Percentiles rank a stretch among this genome's conserved stretches.
These are phyloP conservation scores for Tetrahymena borealis DNA, from an alignment of 73 alveolate species.

Conservation along the genomic window DNA sequence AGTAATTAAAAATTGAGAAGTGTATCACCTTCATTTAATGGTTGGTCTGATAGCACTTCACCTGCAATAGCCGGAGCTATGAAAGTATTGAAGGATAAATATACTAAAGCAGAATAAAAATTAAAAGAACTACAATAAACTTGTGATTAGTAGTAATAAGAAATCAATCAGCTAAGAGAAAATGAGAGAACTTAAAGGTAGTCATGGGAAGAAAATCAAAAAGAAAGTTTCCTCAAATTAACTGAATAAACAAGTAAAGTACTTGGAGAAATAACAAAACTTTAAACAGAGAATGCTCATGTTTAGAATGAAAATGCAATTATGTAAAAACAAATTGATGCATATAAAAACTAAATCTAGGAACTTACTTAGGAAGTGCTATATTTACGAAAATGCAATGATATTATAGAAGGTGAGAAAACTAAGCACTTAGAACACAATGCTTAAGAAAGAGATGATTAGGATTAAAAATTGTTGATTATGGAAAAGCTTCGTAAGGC, in stretches of 20 bases:
- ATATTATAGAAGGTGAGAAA: neutral
- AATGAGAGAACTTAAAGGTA: neutral
- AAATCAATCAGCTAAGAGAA: neutral
- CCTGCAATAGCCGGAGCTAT: neutral
- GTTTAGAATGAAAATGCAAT: neutral
- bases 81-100: neutral
- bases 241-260: neutral
- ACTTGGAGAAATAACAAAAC: neutral
- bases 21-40: neutral
- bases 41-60: neutral
- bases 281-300: neutral
- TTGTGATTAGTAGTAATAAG: neutral
- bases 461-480: neutral
- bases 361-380: neutral
- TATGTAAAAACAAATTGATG: neutral
- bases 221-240: neutral
- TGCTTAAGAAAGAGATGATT: neutral
- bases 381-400: neutral
- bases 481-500: neutral
- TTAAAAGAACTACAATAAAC: neutral
- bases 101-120: neutral
- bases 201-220: neutral
- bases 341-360: neutral
- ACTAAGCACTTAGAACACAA: neutral
- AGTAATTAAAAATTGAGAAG: neutral